Percentiles rank a stretch among this genome's conserved stretches.
phyloP scores from a whole-genome alignment of 1,284 basidiomycete genomes.

The Leccinum pachyderme region DNA sequence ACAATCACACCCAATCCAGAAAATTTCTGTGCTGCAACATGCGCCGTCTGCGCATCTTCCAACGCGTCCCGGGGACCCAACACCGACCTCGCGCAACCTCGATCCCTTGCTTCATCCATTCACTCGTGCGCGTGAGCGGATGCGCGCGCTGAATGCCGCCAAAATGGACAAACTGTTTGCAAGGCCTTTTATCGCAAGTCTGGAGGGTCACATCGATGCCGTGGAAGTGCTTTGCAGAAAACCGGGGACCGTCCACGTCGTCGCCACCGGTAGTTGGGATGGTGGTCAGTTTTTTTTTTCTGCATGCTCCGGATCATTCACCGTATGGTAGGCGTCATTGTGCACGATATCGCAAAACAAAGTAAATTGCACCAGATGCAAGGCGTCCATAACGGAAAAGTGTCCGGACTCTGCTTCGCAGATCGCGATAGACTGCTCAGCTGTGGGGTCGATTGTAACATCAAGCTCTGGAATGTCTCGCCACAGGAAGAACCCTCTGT shows the following conservation, averaged over 20 bases:
- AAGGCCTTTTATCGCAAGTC: slow-evolving; percentile 88
- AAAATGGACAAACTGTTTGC: slow-evolving; percentile 98
- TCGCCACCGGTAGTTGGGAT: slow-evolving; percentile 96
- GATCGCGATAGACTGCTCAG: slow-evolving; percentile 75
- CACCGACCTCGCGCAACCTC: slow-evolving; percentile 88
- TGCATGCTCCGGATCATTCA: background rate
- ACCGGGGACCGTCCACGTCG: slow-evolving; percentile 71
- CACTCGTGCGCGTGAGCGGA: slow-evolving; percentile 88
- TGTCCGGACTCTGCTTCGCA: slow-evolving; percentile 80
- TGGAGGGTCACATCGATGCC: slow-evolving; percentile 97
- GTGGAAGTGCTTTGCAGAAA: slow-evolving; percentile 85
- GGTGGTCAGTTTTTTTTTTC: slow-evolving; percentile 59
- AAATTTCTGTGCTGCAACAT: slow-evolving; percentile 88
- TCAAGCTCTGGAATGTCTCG: slow-evolving; percentile 86
- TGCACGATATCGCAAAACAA: slow-evolving; percentile 82
- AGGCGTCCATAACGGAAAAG: slow-evolving; percentile 89
- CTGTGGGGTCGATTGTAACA: slow-evolving; percentile 87
- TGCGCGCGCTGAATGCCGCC: slow-evolving; percentile 89
- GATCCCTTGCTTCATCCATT: slow-evolving; percentile 95
- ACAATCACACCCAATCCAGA: slow-evolving; percentile 43
- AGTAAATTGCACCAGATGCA: slow-evolving; percentile 68
- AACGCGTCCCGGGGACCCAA: slow-evolving; percentile 72
- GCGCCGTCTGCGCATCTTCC: slow-evolving; percentile 76
- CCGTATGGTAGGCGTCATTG: slow-evolving; percentile 66
- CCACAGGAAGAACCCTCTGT: slow-evolving; percentile 26